These are phyloP conservation scores for Phyllosticta citrichinensis DNA, from an alignment of 2,329 filamentous ascomycete genomes.

Conservation along the genomic window DNA sequence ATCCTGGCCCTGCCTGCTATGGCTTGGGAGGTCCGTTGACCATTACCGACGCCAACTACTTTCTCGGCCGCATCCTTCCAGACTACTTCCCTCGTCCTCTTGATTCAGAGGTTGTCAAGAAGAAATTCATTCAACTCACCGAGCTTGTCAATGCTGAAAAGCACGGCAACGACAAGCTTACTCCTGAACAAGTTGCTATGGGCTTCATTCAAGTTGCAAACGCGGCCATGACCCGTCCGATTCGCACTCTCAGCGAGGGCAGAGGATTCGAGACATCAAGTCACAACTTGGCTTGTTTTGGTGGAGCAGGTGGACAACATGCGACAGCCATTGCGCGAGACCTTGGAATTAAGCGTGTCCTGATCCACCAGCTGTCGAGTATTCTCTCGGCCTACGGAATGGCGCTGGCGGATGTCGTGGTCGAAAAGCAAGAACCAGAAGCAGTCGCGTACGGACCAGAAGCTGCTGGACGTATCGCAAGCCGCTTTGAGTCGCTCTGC, in stretches of 20 bases:
- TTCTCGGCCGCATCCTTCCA: constrained; percentile 54
- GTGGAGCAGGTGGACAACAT: constrained; percentile 29
- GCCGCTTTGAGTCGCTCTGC: constrained; percentile 34
- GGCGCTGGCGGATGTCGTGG: constrained; percentile 13
- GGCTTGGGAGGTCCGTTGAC: constrained; percentile 80
- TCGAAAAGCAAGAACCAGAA: constrained; percentile 65
- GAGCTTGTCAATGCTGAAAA: constrained; percentile 31
- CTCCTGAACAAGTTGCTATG: constrained; percentile 19
- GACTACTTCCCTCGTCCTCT: constrained; percentile 27
- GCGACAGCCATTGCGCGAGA: constrained; percentile 34
- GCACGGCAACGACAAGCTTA: constrained; percentile 35
- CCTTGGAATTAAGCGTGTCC: constrained; percentile 34
- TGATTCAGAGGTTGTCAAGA: constrained; percentile 41
- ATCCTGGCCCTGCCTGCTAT: constrained; percentile 85
- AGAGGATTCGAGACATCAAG: constrained; percentile 17
- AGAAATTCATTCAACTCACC: constrained; percentile 32
- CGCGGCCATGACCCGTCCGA: constrained; percentile 24
- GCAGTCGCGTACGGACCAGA: constrained; percentile 41
- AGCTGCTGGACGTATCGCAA: constrained; percentile 38
- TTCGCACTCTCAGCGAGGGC: constrained; percentile 20
- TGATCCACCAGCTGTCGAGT: constrained; percentile 38
- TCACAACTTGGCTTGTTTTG: constrained; percentile 21
- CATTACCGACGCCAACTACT: constrained; percentile 74
- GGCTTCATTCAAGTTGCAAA: constrained; percentile 21
- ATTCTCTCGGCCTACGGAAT: constrained; percentile 41